phyloP scores from a whole-genome alignment of 805 yeast genomes.

The Metschnikowia continentalis region DNA sequence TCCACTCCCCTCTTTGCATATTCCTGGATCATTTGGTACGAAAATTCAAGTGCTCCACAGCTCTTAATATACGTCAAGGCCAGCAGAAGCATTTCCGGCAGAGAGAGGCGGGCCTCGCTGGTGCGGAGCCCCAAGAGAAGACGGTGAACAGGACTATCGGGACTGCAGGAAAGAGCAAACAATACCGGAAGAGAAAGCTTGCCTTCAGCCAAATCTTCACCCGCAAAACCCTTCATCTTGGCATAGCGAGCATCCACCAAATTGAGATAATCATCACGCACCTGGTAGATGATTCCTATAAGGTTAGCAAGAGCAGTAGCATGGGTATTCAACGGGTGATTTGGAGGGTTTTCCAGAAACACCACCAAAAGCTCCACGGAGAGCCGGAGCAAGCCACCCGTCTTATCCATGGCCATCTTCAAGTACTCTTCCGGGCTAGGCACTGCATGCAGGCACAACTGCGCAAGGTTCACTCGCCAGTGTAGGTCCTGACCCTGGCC shows the following conservation, averaged over 20 bases:
- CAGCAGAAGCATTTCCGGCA: slow-evolving; percentile 13
- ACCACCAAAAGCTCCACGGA: slow-evolving; percentile 60
- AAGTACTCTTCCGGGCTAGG: slow-evolving; percentile 48
- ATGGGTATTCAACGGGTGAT: slow-evolving; percentile 7
- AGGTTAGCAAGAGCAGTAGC: slow-evolving; percentile 60
- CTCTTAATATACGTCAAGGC: slow-evolving; percentile 23
- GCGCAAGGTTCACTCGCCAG: slow-evolving; percentile 63
- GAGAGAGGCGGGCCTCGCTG: neutral
- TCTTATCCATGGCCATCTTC: slow-evolving; percentile 77
- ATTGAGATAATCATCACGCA: slow-evolving; percentile 80
- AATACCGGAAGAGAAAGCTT: slow-evolving; percentile 84
- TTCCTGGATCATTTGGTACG: slow-evolving; percentile 20
- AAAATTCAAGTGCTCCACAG: slow-evolving; percentile 24
- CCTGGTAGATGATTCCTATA: slow-evolving; percentile 80
- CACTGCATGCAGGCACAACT: slow-evolving; percentile 11
- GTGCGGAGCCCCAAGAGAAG: slow-evolving; percentile 18
- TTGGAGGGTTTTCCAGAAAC: slow-evolving; percentile 5
- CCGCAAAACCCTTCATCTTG: slow-evolving; percentile 66
- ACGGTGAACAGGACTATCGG: slow-evolving; percentile 20
- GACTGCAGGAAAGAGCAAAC: slow-evolving; percentile 34
- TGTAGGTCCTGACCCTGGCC: slow-evolving; percentile 89
- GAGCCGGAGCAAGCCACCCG: slow-evolving; percentile 83
- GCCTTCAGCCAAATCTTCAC: slow-evolving; percentile 86
- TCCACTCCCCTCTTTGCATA: slow-evolving; percentile 19
- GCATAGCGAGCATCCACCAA: slow-evolving; percentile 46